These are phyloP conservation scores for Dichotomocladium elegans DNA, from an alignment of 371 early-diverging fungal genomes.

Conservation along the genomic window DNA sequence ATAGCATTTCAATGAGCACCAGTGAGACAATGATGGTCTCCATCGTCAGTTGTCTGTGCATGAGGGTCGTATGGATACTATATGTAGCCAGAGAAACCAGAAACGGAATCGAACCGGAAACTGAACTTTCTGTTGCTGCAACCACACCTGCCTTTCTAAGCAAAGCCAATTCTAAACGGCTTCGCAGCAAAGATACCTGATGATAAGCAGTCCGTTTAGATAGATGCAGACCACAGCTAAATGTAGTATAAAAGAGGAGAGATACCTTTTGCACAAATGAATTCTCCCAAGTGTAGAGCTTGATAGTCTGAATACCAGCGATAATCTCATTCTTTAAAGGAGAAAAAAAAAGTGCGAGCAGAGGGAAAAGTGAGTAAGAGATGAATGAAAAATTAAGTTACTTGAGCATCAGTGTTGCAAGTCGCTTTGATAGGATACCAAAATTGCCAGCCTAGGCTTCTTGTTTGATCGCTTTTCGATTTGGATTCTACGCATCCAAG, in stretches of 20 bases:
- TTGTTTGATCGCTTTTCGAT: conserved; percentile 88
- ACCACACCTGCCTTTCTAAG: conserved; percentile 69
- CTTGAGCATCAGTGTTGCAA: background rate
- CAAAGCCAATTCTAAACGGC: conserved; percentile 69
- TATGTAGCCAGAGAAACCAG: conserved; percentile 84
- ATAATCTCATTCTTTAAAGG: conserved; percentile 49
- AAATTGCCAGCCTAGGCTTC: conserved; percentile 81
- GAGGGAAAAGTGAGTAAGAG: too few relatives aligned
- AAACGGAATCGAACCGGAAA: conserved; percentile 78
- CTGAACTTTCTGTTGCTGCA: conserved; percentile 58
- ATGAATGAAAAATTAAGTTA: too few relatives aligned
- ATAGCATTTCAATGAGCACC: conserved; percentile 89
- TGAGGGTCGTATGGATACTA: conserved; percentile 63
- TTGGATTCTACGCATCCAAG: conserved; percentile 65
- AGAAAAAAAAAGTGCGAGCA: too few relatives aligned
- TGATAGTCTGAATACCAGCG: conserved; percentile 90
- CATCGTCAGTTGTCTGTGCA: conserved; percentile 63
- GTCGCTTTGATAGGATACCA: conserved; percentile 32
- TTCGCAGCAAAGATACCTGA: conserved; percentile 68
- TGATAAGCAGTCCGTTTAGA: too few relatives aligned
- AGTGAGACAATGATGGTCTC: conserved; percentile 83
- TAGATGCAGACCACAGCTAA: background rate
- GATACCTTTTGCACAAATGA: conserved; percentile 52
- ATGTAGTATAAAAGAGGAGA: background rate
- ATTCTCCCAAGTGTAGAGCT: conserved; percentile 78